A percentile compares a stretch with the other conserved stretches of the same genome.
These are phyloP conservation scores for Nyssa sinensis DNA, from an alignment of 148 eudicot species.

Conservation along the genomic window DNA sequence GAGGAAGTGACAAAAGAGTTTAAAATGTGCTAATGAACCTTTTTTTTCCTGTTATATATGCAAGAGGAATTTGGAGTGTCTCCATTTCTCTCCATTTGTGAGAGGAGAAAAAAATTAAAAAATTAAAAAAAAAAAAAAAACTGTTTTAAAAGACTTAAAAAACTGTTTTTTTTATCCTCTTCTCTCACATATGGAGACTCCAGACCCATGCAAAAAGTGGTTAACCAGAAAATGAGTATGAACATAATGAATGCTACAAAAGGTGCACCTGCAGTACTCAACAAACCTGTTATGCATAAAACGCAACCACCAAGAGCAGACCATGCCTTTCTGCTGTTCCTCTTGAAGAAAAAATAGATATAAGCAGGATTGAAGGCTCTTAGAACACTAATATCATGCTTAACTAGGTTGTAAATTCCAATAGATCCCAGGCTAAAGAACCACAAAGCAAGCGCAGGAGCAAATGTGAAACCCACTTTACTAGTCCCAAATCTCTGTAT, in stretches of 20 bases:
- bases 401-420: conserved; percentile 75
- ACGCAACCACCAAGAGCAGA: conserved; percentile 98
- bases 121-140: too few relatives aligned
- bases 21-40: too few relatives aligned
- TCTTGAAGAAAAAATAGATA: conserved; percentile 75
- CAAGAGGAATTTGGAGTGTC: too few relatives aligned
- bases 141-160: too few relatives aligned
- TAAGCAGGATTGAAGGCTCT: conserved; percentile 87
- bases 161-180: too few relatives aligned
- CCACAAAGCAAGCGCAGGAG: conserved; percentile 95
- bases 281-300: conserved; percentile 91
- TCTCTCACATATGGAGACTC: too few relatives aligned
- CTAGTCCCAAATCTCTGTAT: conserved; percentile 94
- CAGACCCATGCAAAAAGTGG: too few relatives aligned
- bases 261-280: neutral
- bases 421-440: conserved; percentile 77
- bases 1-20: too few relatives aligned
- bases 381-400: conserved; percentile 55
- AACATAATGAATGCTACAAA: conserved; percentile 2
- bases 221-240: neutral
- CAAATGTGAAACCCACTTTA: conserved; percentile 90
- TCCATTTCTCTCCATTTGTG: too few relatives aligned
- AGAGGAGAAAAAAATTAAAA: too few relatives aligned
- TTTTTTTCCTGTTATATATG: too few relatives aligned
- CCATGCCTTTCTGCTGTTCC: conserved; percentile 70